These are phyloP conservation scores for Rubus parviflorus DNA, from an alignment of 306 rosid genomes.

Conservation along the genomic window DNA sequence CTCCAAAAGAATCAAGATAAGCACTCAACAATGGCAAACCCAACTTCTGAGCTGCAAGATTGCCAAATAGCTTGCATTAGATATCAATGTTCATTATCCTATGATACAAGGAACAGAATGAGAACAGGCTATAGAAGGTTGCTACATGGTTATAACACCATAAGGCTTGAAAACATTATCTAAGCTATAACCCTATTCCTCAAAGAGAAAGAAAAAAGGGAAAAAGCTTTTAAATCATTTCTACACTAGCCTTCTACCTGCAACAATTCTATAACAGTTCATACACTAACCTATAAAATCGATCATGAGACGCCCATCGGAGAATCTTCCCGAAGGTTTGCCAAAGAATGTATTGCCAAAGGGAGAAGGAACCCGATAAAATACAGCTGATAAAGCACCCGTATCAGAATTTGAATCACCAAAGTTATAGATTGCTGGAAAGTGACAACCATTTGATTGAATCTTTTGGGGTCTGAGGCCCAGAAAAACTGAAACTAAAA, in stretches of 20 bases:
- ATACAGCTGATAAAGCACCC: slow-evolving; percentile 24
- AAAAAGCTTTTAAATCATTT: no score
- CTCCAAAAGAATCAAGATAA: slow-evolving; percentile 30
- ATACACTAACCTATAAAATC: slow-evolving; percentile 26
- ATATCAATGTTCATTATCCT: background rate
- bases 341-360: slow-evolving; percentile 22
- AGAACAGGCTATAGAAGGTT: background rate
- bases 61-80: background rate
- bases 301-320: slow-evolving; percentile 25
- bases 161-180: background rate
- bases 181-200: background rate
- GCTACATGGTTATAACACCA: background rate
- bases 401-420: slow-evolving; percentile 38
- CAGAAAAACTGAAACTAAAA: slow-evolving; percentile 16
- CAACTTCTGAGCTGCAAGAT: slow-evolving; percentile 27
- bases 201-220: no score
- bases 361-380: slow-evolving; percentile 18
- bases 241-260: background rate
- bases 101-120: background rate
- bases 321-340: slow-evolving; percentile 23
- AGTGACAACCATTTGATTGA: slow-evolving; percentile 15
- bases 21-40: slow-evolving; percentile 26
- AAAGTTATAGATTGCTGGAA: slow-evolving; percentile 33
- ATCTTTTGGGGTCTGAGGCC: background rate
- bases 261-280: background rate